These are phyloP conservation scores for Trametes meyenii DNA, from an alignment of 768 basidiomycete species.

Conservation along the genomic window DNA sequence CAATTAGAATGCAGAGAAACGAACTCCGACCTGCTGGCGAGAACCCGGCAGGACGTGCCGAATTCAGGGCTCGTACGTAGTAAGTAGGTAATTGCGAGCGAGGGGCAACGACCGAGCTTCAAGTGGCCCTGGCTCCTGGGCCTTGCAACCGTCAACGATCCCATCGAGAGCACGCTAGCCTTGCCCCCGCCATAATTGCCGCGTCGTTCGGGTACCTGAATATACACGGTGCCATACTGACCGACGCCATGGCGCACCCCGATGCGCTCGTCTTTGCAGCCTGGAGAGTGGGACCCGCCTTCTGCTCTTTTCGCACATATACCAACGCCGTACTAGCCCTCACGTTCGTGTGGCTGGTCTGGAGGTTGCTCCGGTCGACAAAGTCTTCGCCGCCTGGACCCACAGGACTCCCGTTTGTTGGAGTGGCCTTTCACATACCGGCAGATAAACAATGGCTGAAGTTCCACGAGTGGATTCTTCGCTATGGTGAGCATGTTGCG, in stretches of 20 bases:
- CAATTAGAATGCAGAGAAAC: background rate
- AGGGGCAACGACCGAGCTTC: no score
- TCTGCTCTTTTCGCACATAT: background rate
- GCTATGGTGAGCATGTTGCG: constrained; percentile 24
- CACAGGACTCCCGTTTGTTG: constrained; percentile 25
- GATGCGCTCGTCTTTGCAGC: no score
- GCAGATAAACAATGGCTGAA: constrained; percentile 31
- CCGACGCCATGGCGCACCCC: no score
- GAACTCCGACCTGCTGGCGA: background rate
- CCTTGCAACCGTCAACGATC: no score
- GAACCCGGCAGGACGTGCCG: background rate
- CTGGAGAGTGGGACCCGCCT: no score
- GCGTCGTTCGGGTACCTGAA: no score
- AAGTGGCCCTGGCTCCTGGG: no score
- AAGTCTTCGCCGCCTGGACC: constrained; percentile 30
- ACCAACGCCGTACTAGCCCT: background rate
- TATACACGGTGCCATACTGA: no score
- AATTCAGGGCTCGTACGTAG: background rate
- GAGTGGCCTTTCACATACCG: constrained; percentile 32
- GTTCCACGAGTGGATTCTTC: constrained; percentile 30
- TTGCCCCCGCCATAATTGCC: no score
- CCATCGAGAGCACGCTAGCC: no score
- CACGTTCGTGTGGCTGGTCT: constrained; percentile 5
- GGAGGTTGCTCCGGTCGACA: background rate
- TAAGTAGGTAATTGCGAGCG: background rate